Evolutionary conservation across 768 basidiomycete species (phyloP), one percentile per base, ranked within the genome.

Genomic region (Rhizopogon salebrosus): DNA sequence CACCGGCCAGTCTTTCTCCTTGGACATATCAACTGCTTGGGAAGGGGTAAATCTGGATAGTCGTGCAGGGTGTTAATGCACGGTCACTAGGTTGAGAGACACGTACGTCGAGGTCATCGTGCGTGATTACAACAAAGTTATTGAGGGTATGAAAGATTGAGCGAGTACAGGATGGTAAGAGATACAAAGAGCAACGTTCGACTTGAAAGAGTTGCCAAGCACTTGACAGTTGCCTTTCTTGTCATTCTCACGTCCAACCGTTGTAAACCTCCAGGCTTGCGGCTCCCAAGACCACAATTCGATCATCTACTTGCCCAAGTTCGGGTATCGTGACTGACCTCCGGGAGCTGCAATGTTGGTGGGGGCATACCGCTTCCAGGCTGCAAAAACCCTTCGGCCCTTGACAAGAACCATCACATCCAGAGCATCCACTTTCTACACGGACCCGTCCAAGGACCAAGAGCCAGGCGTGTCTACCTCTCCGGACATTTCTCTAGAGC

Each of bases 1-100:
- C 54, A 80, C 70, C 27, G 85, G 69, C 89, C 89, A 91, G 56
- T 89, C 83, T 57, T 76, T 82, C 63, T 89, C 87, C 56, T 83
- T 86, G 60, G 79, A 69, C 72, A 77, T 70, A 63, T 89, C 84
- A 48, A 89, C 61, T 23, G 65, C 66, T 54, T 75, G 65, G 29
- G 78, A 74, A 42, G 80, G 82, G 35, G 80, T 83, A 62, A 83
- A 85, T 27, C 87, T 87, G 20, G 13, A 34, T 46, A 43, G 29
- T 26, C 26, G 14, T 48, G 20, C 39, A 31, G 8, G 31, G n/a
- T 22, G 14, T 46, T 34, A 9, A 46, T 13, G 14, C 14, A 46
- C 16, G 22, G 20, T 10, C 29, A 4, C 16, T 22, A 23, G 7
- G 2, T n/a, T 8, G 7, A 22, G 6, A 22, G 34, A 46, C 14